Evolutionary conservation across 768 basidiomycete species (phyloP).

Genomic region (Gloeopeniophorella convolvens): DNA sequence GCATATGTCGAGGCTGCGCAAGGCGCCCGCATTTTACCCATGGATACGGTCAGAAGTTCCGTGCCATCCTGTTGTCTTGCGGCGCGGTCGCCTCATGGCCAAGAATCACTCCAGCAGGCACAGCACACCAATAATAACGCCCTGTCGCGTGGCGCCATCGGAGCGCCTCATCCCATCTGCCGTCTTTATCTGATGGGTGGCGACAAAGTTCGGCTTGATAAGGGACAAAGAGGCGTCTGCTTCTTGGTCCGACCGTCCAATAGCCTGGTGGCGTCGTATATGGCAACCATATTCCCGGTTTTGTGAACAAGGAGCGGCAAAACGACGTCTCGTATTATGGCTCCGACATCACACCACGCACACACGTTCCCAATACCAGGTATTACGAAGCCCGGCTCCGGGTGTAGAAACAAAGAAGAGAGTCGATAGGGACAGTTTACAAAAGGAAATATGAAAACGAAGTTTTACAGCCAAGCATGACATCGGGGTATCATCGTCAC

Average conservation of each 20-base stretch:
- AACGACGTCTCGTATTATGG: constrained; percentile 12
- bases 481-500: background rate
- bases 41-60: background rate
- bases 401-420: constrained; percentile 1
- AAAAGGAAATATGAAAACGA: constrained; percentile 12
- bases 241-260: constrained; percentile 9
- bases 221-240: constrained; percentile 15
- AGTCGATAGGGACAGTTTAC: too few relatives aligned
- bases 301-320: background rate
- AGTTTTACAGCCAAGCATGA: background rate
- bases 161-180: constrained; percentile 6
- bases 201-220: constrained; percentile 1
- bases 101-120: constrained; percentile 11
- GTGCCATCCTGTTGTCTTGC: constrained; percentile 1
- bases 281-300: constrained; percentile 11
- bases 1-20: too few relatives aligned
- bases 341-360: constrained; percentile 10
- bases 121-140: constrained; percentile 6
- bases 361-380: background rate
- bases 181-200: constrained; percentile 17
- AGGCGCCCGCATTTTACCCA: too few relatives aligned
- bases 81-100: constrained; percentile 17
- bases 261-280: constrained; percentile 6
- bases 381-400: constrained; percentile 4
- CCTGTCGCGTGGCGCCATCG: constrained; percentile 14